Base-by-base conservation (phyloP, 768 basidiomycete species). In the Polyporus arcularius region DNA sequence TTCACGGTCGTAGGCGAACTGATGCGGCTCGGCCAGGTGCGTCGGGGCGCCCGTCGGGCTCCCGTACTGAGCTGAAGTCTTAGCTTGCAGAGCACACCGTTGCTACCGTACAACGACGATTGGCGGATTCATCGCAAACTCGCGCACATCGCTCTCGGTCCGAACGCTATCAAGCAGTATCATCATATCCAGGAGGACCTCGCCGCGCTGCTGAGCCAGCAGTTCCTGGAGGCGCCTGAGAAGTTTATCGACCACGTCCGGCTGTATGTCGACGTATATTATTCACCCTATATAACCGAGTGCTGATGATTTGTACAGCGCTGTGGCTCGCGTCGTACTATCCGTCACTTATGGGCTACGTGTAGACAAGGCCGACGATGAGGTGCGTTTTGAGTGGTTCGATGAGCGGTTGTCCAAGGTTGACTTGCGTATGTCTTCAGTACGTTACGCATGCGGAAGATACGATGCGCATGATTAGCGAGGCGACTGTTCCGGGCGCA, bases 401-500 rank as follows among this genome's bases (percentile, higher is more conserved):
- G 4, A 10, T 18, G 11, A 3, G n/a, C 31, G n/a, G 8, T 11
- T 28, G 21, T 4, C 42, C 42, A 35, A 26, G 30, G 12, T 14
- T 43, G 5, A 21, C 10, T 15, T 12, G 15, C 12, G 26, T 32
- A 10, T 21, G 28, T 30, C 21, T 11, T 11, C 21, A 82, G 8
- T 78, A 76, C 61, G 70, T 85, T 32, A 56, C 66, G 0, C 66
- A 76, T 5, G 79, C 78, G 0, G 75, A 80, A 32, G 65, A 73
- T 7, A 76, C 79, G 3, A 64, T 76, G 16, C 60, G 71, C 1
- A 66, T 68, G 4, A 63, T 79, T 42, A 66, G 65, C 5, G 55
- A 68, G 12, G 78, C 78, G 0, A 67, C 73, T 0, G 61, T 73
- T 10, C 78, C 78, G 0, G 82, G 80, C 6, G 62, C 71, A 26